Conservation (phyloP, 2,329 filamentous ascomycete species). For the Hymenoscyphus infarciens region DNA sequence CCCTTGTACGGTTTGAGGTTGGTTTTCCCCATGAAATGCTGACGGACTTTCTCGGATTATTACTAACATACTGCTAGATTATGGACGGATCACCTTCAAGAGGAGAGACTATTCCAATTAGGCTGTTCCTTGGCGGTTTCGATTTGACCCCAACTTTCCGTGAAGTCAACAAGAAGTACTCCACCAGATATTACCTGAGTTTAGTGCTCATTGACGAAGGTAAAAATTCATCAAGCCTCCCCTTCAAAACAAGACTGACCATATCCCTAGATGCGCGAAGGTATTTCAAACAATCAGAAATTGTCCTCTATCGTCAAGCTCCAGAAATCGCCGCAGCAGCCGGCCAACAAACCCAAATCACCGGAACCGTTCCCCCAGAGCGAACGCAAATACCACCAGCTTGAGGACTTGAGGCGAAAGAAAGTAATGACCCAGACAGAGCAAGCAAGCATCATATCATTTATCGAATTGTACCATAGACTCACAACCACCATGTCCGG, state of each 20-base stretch:
- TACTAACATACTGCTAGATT: slow-evolving; percentile 10
- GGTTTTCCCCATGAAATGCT: slow-evolving; percentile 19
- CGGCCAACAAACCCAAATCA: slow-evolving; percentile 36
- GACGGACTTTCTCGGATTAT: background rate
- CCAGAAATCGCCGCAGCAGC: slow-evolving; percentile 47
- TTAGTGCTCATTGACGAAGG: slow-evolving; percentile 94
- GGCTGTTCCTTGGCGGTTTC: slow-evolving; percentile 94
- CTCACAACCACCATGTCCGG: slow-evolving; percentile 3
- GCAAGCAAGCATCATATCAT: slow-evolving; percentile 11
- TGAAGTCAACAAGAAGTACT: slow-evolving; percentile 99
- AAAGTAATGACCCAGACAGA: slow-evolving; percentile 13
- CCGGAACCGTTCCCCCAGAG: slow-evolving; percentile 34
- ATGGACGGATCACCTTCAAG: slow-evolving; percentile 38
- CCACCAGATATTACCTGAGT: slow-evolving; percentile 94
- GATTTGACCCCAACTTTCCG: slow-evolving; percentile 97
- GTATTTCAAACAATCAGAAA: slow-evolving; percentile 99
- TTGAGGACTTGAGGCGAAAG: slow-evolving; percentile 4
- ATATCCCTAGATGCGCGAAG: slow-evolving; percentile 73
- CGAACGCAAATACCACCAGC: slow-evolving; percentile 24
- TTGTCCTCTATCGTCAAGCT: slow-evolving; percentile 87
- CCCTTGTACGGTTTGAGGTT: slow-evolving; percentile 91
- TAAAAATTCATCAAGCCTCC: slow-evolving; percentile 35
- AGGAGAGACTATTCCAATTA: slow-evolving; percentile 91
- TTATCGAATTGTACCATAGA: slow-evolving; percentile 29
- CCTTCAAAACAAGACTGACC: slow-evolving; percentile 13